Conservation (phyloP, 164 flowering plant species). For the Vitis labrusca region DNA sequence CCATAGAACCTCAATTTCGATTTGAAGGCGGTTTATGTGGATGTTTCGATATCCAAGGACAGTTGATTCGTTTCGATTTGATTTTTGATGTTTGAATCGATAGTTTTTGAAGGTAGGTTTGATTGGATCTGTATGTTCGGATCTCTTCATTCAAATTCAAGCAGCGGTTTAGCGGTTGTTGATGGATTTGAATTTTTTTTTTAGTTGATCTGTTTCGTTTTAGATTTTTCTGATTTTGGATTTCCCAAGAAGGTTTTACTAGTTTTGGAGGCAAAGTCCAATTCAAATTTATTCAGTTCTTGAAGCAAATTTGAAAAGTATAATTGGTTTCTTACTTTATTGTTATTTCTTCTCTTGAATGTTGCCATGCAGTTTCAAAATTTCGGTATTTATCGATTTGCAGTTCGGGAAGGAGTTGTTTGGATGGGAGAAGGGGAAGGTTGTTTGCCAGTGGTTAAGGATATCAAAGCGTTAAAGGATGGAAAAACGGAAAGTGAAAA, state of each 20-base stretch:
- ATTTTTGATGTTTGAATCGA: constrained; percentile 1
- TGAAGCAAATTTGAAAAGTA: background rate
- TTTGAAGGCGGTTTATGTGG: background rate
- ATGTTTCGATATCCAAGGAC: background rate
- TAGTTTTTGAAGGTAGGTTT: constrained; percentile 5
- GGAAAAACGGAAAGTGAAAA: constrained; percentile 14
- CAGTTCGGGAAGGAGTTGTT: background rate
- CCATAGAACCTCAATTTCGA: background rate
- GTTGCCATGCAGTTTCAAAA: background rate
- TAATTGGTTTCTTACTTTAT: background rate
- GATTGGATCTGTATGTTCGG: background rate
- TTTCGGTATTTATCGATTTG: background rate
- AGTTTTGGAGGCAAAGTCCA: background rate
- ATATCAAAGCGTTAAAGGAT: constrained; percentile 17
- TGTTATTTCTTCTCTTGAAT: constrained; percentile 4
- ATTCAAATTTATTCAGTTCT: background rate
- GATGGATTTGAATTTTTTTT: background rate
- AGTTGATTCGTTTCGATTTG: background rate
- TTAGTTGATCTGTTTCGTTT: background rate
- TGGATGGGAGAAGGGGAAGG: constrained; percentile 41
- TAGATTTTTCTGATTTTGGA: background rate
- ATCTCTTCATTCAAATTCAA: constrained; percentile 4
- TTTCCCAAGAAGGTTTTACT: background rate
- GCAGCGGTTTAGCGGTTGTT: constrained; percentile 4
- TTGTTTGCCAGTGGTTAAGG: constrained; percentile 20